Percentiles rank a stretch among this genome's conserved stretches.
Conservation (phyloP, 2,329 filamentous ascomycete genomes). For the Penicillium capsulatum region DNA sequence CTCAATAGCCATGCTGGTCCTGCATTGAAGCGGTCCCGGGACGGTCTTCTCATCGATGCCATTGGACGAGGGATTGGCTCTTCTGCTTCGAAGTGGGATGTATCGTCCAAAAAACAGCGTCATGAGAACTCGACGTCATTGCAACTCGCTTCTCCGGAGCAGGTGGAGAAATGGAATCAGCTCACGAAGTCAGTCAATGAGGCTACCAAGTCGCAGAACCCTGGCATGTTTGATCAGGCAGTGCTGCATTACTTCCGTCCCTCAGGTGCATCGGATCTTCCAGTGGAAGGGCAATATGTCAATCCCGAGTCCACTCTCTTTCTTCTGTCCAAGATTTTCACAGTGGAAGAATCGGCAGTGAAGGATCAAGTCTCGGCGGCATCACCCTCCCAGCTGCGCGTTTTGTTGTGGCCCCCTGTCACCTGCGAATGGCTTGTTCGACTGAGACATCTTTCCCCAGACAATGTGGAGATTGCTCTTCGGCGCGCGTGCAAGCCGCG, state of each 20-base stretch:
- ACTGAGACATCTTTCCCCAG: conserved; percentile 35
- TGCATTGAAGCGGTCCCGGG: conserved; percentile 38
- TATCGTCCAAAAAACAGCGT: conserved; percentile 28
- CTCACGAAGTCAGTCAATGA: conserved; percentile 30
- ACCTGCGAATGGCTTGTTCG: conserved; percentile 43
- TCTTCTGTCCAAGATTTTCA: conserved; percentile 40
- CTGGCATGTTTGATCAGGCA: conserved; percentile 33
- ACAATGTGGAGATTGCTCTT: conserved; percentile 41
- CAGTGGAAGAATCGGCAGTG: conserved; percentile 18
- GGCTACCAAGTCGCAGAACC: conserved; percentile 26
- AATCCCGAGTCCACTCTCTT: conserved; percentile 37
- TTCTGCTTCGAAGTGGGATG: conserved; percentile 28
- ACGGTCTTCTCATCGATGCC: conserved; percentile 41
- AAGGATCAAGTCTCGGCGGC: conserved; percentile 25
- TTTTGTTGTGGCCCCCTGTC: conserved; percentile 35
- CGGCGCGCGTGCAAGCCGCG: conserved; percentile 32
- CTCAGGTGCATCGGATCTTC: conserved; percentile 21
- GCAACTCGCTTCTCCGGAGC: conserved; percentile 30
- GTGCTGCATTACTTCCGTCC: conserved; percentile 30
- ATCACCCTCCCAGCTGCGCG: conserved; percentile 26
- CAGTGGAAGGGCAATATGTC: conserved; percentile 26
- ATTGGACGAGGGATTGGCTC: conserved; percentile 41
- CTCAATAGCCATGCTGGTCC: conserved; percentile 26
- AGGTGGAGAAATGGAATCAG: conserved; percentile 34
- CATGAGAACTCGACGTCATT: conserved; percentile 29